Percentiles rank a stretch among this genome's conserved stretches.
phyloP scores from a whole-genome alignment of 805 yeast species.

The Cyberlindnera mrakii region DNA sequence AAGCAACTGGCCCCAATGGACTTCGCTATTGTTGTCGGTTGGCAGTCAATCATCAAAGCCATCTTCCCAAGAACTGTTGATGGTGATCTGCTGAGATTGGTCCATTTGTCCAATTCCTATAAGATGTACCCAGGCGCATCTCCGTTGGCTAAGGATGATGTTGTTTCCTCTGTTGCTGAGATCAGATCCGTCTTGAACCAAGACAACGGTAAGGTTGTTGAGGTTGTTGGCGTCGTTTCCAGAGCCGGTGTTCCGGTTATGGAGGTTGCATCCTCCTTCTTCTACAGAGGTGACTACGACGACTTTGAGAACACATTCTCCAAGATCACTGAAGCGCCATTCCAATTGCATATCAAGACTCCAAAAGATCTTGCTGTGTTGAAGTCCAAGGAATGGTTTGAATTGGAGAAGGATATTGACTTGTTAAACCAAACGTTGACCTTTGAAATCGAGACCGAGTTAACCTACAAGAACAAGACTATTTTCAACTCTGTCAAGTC shows the following conservation, averaged over 20 bases:
- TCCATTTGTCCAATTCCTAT: constrained; percentile 93
- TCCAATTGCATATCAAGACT: constrained; percentile 63
- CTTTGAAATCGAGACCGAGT: constrained; percentile 82
- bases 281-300: constrained; percentile 86
- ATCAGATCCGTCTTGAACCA: constrained; percentile 86
- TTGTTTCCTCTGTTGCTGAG: constrained; percentile 74
- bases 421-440: constrained; percentile 75
- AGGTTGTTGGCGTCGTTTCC: constrained; percentile 83
- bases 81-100: constrained; percentile 91
- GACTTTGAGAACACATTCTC: constrained; percentile 93
- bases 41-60: constrained; percentile 98
- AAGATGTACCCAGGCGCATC: constrained; percentile 87
- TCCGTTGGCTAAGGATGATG: constrained; percentile 84
- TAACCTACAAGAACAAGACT: constrained; percentile 69
- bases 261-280: constrained; percentile 93
- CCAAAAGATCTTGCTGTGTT: constrained; percentile 90
- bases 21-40: constrained; percentile 95
- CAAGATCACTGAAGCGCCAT: constrained; percentile 81
- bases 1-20: constrained; percentile 95
- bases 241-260: constrained; percentile 75
- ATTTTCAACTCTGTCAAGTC: constrained; percentile 79
- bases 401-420: constrained; percentile 64
- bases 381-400: constrained; percentile 97
- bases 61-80: constrained; percentile 95
- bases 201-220: constrained; percentile 91